Conservation (phyloP, 2,329 filamentous ascomycete genomes). For the Neofusicoccum sp. region DNA sequence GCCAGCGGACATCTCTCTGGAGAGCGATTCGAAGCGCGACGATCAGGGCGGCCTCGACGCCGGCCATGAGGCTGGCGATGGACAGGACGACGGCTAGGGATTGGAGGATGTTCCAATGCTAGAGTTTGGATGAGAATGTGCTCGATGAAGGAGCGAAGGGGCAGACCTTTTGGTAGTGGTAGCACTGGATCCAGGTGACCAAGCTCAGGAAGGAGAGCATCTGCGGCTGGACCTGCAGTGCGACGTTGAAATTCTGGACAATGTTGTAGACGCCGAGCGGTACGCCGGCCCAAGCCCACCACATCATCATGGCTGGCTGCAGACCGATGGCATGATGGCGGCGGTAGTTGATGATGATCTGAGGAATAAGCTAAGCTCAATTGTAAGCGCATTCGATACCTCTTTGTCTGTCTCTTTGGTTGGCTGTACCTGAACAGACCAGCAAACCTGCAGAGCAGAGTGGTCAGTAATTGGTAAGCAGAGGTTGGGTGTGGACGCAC, state of each 20-base stretch:
- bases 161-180: constrained; percentile 53
- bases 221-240: constrained; percentile 58
- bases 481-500: constrained; percentile 39
- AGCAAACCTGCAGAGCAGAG: constrained; percentile 51
- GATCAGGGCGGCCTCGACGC: constrained; percentile 62
- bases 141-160: not conserved
- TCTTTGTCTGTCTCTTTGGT: not conserved
- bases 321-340: constrained; percentile 67
- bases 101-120: constrained; percentile 57
- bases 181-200: constrained; percentile 59
- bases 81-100: constrained; percentile 54
- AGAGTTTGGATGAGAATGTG: not conserved
- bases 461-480: not conserved
- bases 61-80: constrained; percentile 61
- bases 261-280: constrained; percentile 66
- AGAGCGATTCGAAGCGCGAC: constrained; percentile 49
- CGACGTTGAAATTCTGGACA: constrained; percentile 56
- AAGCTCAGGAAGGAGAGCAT: constrained; percentile 57
- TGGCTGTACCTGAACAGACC: constrained; percentile 61
- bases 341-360: constrained; percentile 69
- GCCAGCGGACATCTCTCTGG: constrained; percentile 58
- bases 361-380: constrained; percentile 62
- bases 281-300: constrained; percentile 69
- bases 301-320: constrained; percentile 71
- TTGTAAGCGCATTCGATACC: not conserved